Evolutionary conservation across 306 rosid genomes (phyloP).

Genomic region (Rosa multiflora): DNA sequence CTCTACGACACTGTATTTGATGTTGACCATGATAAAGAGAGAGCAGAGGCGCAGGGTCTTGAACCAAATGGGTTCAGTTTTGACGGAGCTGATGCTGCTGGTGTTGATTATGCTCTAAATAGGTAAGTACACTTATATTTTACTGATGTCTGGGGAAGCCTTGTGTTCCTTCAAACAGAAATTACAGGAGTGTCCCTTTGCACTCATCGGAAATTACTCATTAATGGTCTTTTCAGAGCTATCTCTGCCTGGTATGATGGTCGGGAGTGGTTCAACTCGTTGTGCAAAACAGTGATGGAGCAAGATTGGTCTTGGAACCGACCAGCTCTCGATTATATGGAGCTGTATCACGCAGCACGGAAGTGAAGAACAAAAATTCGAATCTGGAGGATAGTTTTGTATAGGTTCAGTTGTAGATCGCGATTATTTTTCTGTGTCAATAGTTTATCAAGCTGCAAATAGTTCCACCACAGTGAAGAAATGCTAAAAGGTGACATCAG

Average conservation of each 20-base stretch:
- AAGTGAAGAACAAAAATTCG: constrained; percentile 39
- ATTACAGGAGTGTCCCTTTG: not conserved
- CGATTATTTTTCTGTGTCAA: constrained; percentile 1
- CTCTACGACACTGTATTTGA: constrained; percentile 88
- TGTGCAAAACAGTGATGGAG: constrained; percentile 94
- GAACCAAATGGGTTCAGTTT: constrained; percentile 91
- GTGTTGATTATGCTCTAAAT: constrained; percentile 89
- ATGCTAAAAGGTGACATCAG: constrained; percentile 11
- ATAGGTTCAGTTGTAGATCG: constrained; percentile 35
- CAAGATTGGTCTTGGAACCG: constrained; percentile 99
- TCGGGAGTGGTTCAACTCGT: constrained; percentile 74
- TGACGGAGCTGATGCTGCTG: constrained; percentile 85
- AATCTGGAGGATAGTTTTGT: constrained; percentile 31
- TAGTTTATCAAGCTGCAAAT: constrained; percentile 26
- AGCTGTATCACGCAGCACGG: constrained; percentile 88
- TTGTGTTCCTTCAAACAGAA: not conserved
- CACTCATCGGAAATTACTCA: not conserved
- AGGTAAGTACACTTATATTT: constrained; percentile 48
- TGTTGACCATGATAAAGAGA: constrained; percentile 72
- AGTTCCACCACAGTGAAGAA: constrained; percentile 23
- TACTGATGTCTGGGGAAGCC: not conserved
- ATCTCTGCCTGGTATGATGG: constrained; percentile 74
- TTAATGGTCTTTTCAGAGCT: constrained; percentile 58
- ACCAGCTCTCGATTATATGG: constrained; percentile 93
- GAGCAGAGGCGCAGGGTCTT: constrained; percentile 77